These are phyloP conservation scores for Aspergillus candidus DNA, from an alignment of 2,329 filamentous ascomycete species.

Conservation along the genomic window DNA sequence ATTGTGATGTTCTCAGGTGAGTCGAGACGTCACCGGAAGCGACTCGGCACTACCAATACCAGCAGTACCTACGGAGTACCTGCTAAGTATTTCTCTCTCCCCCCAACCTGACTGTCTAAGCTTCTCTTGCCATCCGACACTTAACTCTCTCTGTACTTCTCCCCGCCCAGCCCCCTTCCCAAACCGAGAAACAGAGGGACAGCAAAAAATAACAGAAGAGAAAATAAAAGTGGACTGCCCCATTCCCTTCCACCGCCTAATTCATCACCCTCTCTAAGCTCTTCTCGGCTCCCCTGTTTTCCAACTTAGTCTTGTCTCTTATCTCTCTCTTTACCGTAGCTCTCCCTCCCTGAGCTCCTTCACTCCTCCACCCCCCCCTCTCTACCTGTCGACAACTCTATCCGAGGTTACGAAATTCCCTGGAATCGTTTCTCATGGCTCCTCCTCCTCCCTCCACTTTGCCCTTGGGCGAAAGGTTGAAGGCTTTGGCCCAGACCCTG, in stretches of 20 bases:
- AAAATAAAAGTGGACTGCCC: background rate
- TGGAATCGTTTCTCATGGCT: slow-evolving; percentile 50
- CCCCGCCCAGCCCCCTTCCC: slow-evolving; percentile 17
- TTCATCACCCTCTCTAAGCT: slow-evolving; percentile 9
- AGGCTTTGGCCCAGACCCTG: slow-evolving; percentile 76
- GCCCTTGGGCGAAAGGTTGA: slow-evolving; percentile 67
- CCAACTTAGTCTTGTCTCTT: background rate
- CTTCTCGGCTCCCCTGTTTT: slow-evolving; percentile 1
- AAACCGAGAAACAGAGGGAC: background rate
- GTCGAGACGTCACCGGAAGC: too few relatives aligned
- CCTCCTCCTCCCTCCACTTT: slow-evolving; percentile 65
- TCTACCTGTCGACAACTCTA: slow-evolving; percentile 1
- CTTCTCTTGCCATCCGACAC: too few relatives aligned
- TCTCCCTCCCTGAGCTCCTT: slow-evolving; percentile 1
- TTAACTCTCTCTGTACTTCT: slow-evolving; percentile 8
- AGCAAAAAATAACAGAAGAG: too few relatives aligned
- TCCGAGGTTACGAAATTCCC: background rate
- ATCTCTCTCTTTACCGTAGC: slow-evolving; percentile 1
- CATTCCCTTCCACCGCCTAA: slow-evolving; percentile 10
- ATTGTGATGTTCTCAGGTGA: too few relatives aligned
- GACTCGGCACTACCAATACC: too few relatives aligned
- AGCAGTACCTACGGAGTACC: too few relatives aligned
- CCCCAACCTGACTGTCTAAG: too few relatives aligned
- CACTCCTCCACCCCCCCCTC: slow-evolving; percentile 2
- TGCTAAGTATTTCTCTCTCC: too few relatives aligned